These are phyloP conservation scores for Trichosanthes cucumerina DNA, from an alignment of 306 rosid species.

Conservation along the genomic window DNA sequence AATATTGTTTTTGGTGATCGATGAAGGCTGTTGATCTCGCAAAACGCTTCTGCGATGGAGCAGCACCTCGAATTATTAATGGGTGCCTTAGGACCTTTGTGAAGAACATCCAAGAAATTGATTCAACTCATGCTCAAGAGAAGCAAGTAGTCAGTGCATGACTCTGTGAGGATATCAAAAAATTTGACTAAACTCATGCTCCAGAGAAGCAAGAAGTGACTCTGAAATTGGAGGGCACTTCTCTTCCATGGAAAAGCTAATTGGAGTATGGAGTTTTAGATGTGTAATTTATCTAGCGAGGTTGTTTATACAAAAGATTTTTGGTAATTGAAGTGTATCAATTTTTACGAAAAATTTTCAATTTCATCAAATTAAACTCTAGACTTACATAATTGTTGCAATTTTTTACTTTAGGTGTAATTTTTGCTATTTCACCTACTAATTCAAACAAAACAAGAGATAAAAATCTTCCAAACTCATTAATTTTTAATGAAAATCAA, in stretches of 20 bases:
- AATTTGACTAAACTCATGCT: slow-evolving; percentile 9
- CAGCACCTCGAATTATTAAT: slow-evolving; percentile 81
- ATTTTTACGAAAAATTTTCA: too few relatives aligned
- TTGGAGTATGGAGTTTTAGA: not conserved
- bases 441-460: too few relatives aligned
- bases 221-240: not conserved
- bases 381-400: too few relatives aligned
- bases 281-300: not conserved
- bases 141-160: not conserved
- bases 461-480: too few relatives aligned
- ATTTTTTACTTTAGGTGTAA: too few relatives aligned
- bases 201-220: too few relatives aligned
- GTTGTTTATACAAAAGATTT: not conserved
- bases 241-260: not conserved
- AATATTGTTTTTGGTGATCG: not conserved
- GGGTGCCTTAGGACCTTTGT: slow-evolving; percentile 78
- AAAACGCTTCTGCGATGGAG: slow-evolving; percentile 91
- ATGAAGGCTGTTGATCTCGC: slow-evolving; percentile 89
- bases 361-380: too few relatives aligned
- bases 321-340: too few relatives aligned
- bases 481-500: too few relatives aligned
- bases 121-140: slow-evolving; percentile 2
- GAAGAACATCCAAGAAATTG: slow-evolving; percentile 29
- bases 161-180: slow-evolving; percentile 21
- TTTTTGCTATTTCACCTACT: too few relatives aligned